Base-by-base conservation (phyloP, 2,329 filamentous ascomycete species). In the Conoideocrella luteorostrata region DNA sequence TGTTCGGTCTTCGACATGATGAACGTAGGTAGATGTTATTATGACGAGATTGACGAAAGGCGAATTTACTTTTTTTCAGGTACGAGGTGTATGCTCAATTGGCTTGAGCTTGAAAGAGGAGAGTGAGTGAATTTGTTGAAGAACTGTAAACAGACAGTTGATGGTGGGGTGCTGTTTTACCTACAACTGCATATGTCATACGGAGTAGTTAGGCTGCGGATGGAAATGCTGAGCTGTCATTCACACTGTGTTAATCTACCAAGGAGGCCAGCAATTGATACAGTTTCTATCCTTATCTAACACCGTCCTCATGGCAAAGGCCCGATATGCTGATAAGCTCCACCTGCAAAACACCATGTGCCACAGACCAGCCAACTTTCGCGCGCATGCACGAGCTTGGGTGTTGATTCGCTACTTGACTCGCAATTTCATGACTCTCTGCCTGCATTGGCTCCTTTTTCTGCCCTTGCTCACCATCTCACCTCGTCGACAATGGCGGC, bases 1-100 rank as follows among this genome's bases (percentile, higher is more conserved):
- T 79, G 75, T 51, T 75, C 72, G 57, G 74, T 71, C 57, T 70
- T 71, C 62, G 72, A 67, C 71, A 75, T 76, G 57, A 56, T 64
- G 61, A 54, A 46, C 47, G n/a, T n/a, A 46, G 48, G 13, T 35
- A 23, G 18, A 28, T 39, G 26, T 39, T 15, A 17, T 11, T 29
- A 21, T 22, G 23, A 15, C 34, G 28, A 32, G 35, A 43, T 18
- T 11, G 32, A 20, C 23, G 24, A 35, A 43, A 23, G 5, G 9
- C 15, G 18, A 34, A 23, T 13, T 7, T 26, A 7, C 2, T 12
- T 17, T 33, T 38, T 28, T 24, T 20, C n/a, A n/a, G 12, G n/a
- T 18, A n/a, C 5, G n/a, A 23, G 15, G 18, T 43, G 7, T 12
- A 28, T 18, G 29, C 29, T 42, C 36, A 41, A 48, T 43, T 45